phyloP scores from a whole-genome alignment of 768 basidiomycete genomes.

The Lactifluus subvellereus region DNA sequence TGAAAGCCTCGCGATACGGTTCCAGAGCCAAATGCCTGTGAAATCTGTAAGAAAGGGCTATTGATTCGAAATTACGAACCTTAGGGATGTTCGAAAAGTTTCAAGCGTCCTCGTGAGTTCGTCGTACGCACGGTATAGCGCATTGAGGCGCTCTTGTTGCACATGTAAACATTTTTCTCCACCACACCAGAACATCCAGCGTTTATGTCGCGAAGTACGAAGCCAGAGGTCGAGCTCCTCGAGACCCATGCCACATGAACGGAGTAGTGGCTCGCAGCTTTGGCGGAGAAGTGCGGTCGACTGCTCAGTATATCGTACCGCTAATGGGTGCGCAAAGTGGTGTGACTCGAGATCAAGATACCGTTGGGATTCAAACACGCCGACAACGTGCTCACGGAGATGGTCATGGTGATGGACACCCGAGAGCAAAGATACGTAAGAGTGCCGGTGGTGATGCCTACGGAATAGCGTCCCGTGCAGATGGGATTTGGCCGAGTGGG shows the following conservation, averaged over 20 bases:
- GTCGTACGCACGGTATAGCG: constrained; percentile 35
- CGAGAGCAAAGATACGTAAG: constrained; percentile 20
- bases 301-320: constrained; percentile 38
- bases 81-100: constrained; percentile 43
- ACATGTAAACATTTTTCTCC: constrained; percentile 30
- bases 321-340: constrained; percentile 44
- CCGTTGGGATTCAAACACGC: constrained; percentile 65
- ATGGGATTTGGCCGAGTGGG: constrained; percentile 2
- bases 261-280: constrained; percentile 51
- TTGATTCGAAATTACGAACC: constrained; percentile 35
- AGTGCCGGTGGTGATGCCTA: constrained; percentile 15
- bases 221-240: constrained; percentile 48
- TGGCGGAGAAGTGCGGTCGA: constrained; percentile 42
- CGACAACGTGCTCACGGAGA: constrained; percentile 50
- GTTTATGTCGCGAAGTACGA: constrained; percentile 32
- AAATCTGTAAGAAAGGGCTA: neutral
- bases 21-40: constrained; percentile 47
- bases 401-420: constrained; percentile 5
- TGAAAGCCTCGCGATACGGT: constrained; percentile 53
- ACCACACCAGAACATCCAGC: constrained; percentile 36
- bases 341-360: constrained; percentile 64
- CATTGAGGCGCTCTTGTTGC: constrained; percentile 34
- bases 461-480: constrained; percentile 3
- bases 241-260: constrained; percentile 38
- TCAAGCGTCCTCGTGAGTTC: constrained; percentile 37